These are phyloP conservation scores for Macaranga tanarius DNA, from an alignment of 441 rosid species.

Conservation along the genomic window DNA sequence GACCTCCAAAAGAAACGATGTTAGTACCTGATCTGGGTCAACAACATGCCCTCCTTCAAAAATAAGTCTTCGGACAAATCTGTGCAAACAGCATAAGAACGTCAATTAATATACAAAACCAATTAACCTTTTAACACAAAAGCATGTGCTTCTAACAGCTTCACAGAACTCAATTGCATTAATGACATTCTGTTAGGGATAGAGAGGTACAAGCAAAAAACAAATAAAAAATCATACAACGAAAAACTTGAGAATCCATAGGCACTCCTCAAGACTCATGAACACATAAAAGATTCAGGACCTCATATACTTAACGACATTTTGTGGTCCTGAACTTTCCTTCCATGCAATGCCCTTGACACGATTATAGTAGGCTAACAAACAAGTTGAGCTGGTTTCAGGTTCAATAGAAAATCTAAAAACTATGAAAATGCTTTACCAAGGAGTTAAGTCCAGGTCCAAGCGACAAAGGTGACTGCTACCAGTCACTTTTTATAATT, in stretches of 20 bases:
- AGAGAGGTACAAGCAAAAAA: not conserved
- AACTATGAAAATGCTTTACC: not conserved
- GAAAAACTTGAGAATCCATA: not conserved
- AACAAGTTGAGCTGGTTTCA: not conserved
- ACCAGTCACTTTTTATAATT: no score
- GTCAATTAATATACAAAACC: not conserved
- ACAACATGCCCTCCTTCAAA: constrained; percentile 92
- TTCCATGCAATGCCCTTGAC: constrained; percentile 1
- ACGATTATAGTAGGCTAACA: not conserved
- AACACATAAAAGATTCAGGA: not conserved
- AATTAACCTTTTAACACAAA: no score
- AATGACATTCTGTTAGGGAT: not conserved
- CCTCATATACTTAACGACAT: not conserved
- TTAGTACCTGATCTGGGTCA: constrained; percentile 73
- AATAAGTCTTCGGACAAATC: constrained; percentile 68
- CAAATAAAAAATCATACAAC: not conserved
- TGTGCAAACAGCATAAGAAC: constrained; percentile 31
- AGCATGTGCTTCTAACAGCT: no score
- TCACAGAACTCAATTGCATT: constrained; percentile 6
- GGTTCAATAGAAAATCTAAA: not conserved
- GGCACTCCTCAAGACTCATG: not conserved
- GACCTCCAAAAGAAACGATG: constrained; percentile 1
- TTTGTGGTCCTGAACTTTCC: not conserved
- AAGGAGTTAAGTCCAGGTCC: not conserved
- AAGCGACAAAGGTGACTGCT: not conserved